These are phyloP conservation scores for Sporothrix inflata DNA, from an alignment of 2,329 filamentous ascomycete species.

Conservation along the genomic window DNA sequence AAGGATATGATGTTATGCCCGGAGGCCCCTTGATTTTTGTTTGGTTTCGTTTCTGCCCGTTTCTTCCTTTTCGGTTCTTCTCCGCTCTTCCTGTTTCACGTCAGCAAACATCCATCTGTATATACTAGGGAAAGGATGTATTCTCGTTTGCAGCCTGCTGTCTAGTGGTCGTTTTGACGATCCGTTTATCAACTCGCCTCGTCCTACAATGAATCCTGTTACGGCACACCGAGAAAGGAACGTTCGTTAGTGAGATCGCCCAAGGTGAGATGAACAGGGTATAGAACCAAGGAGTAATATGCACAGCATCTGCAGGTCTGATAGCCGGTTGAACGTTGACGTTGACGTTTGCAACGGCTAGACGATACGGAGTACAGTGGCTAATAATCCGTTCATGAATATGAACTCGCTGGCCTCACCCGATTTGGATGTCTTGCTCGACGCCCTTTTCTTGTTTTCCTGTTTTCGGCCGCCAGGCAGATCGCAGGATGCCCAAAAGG, in stretches of 20 bases:
- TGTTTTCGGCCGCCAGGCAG: not conserved
- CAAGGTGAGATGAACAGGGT: not conserved
- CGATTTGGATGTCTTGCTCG: not conserved
- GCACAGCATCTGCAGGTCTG: not conserved
- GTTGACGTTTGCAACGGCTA: not conserved
- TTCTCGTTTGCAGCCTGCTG: not conserved
- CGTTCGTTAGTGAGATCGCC: not conserved
- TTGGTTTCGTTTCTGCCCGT: not conserved
- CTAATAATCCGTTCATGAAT: not conserved
- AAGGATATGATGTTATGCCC: conserved; percentile 32
- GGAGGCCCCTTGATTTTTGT: not conserved
- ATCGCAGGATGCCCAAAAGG: not conserved
- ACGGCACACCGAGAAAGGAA: not conserved
- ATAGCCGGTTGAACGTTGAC: conserved; percentile 1
- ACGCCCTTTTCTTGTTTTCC: not conserved
- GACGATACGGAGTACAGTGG: not conserved
- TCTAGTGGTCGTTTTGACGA: not conserved
- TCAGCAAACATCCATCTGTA: not conserved
- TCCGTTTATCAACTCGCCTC: not conserved
- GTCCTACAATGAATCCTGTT: not conserved
- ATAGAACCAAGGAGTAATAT: not conserved
- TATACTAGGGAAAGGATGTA: not conserved
- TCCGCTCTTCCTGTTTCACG: not conserved
- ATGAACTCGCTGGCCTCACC: not conserved
- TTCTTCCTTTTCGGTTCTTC: not conserved